These are phyloP conservation scores for Plenodomus tracheiphilus DNA, from an alignment of 2,329 filamentous ascomycete genomes.

Conservation along the genomic window DNA sequence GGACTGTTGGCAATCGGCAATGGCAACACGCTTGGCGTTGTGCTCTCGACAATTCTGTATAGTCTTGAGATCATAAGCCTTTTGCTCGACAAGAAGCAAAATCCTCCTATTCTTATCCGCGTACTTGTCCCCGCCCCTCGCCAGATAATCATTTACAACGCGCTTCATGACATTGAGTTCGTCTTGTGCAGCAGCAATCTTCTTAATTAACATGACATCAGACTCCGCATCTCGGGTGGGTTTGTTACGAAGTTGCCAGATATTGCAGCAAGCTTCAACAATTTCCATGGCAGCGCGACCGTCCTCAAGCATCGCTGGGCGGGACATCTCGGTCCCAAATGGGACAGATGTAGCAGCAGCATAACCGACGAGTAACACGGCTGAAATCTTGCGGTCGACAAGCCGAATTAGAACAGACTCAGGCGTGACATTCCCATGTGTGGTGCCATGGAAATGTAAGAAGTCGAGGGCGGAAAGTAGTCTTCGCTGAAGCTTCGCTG, in stretches of 20 bases:
- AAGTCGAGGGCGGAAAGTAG: conserved; percentile 19
- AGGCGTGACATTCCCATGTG: conserved; percentile 11
- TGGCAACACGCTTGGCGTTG: conserved; percentile 6
- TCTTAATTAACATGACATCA: conserved; percentile 8
- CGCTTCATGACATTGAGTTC: conserved; percentile 11
- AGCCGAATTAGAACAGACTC: conserved; percentile 15
- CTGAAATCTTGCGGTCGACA: neutral
- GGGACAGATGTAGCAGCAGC: conserved; percentile 1
- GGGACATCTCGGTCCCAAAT: conserved; percentile 3
- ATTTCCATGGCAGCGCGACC: conserved; percentile 12
- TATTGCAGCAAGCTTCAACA: conserved; percentile 19
- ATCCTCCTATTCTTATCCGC: neutral
- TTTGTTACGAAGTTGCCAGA: conserved; percentile 20
- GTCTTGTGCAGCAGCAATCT: conserved; percentile 5
- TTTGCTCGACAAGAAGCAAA: neutral
- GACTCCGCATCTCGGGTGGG: conserved; percentile 2
- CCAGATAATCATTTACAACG: conserved; percentile 7
- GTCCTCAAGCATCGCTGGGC: conserved; percentile 13
- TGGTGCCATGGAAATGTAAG: conserved; percentile 16
- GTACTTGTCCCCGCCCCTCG: neutral
- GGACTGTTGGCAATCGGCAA: neutral
- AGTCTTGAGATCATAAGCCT: neutral
- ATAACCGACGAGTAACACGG: conserved; percentile 21
- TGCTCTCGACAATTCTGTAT: neutral
- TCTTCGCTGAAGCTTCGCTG: conserved; percentile 13